Evolutionary conservation across 352 stramenopile genomes (phyloP).

Genomic region (Blastocystis hominis): DNA sequence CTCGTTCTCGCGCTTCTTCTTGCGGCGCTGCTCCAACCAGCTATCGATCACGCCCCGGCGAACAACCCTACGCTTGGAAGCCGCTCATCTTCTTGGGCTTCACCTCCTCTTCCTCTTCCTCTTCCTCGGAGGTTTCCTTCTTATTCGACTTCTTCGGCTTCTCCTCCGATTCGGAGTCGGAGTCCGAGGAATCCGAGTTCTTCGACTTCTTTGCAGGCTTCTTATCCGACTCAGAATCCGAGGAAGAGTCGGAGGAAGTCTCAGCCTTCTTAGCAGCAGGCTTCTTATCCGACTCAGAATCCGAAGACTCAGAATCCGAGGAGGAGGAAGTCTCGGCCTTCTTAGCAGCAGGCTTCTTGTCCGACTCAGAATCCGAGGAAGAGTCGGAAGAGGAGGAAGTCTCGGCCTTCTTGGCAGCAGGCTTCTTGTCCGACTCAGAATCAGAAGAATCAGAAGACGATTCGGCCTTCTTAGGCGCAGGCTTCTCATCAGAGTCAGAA

Average conservation of each 20-base stretch:
- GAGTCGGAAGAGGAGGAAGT: not conserved
- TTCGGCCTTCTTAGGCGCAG: not conserved
- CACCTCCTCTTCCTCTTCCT: slow-evolving; percentile 47
- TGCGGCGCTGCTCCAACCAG: slow-evolving; percentile 42
- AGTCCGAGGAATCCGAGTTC: not conserved
- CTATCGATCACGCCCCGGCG: not conserved
- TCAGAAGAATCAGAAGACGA: not conserved
- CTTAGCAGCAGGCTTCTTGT: slow-evolving; percentile 49
- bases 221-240: slow-evolving; percentile 26
- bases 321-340: not conserved
- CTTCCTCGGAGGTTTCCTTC: not conserved
- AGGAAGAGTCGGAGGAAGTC: not conserved
- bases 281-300: slow-evolving; percentile 47
- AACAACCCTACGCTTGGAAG: slow-evolving; percentile 16
- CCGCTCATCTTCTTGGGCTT: slow-evolving; percentile 54
- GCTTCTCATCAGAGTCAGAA: not conserved
- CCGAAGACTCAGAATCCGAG: not conserved
- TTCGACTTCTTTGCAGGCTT: slow-evolving; percentile 52
- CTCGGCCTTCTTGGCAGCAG: slow-evolving; percentile 29
- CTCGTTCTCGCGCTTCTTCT: slow-evolving; percentile 50
- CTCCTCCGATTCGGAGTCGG: slow-evolving; percentile 47
- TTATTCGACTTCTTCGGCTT: slow-evolving; percentile 36
- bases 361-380: slow-evolving; percentile 23
- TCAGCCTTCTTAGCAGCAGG: not conserved
- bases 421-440: slow-evolving; percentile 11